These are phyloP conservation scores for Ligustrum vulgare DNA, from an alignment of 257 asterid genomes.

Conservation along the genomic window DNA sequence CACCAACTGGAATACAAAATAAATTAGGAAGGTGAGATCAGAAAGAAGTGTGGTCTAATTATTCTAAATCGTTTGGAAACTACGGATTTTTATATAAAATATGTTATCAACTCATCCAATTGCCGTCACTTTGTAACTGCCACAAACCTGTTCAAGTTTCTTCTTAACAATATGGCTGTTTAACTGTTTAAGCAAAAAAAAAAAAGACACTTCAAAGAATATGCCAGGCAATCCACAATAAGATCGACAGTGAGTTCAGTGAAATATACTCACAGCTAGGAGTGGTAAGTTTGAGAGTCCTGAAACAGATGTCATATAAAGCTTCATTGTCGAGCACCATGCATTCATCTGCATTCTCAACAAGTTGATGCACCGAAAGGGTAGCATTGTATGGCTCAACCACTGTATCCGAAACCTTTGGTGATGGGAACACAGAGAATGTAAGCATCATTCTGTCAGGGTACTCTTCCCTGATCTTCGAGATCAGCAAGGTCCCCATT, in stretches of 20 bases:
- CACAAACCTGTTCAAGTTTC: not conserved
- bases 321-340: slow-evolving; percentile 90
- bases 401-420: slow-evolving; percentile 83
- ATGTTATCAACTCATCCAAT: too few relatives aligned
- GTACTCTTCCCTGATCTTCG: slow-evolving; percentile 81
- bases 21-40: not conserved
- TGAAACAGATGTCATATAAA: slow-evolving; percentile 72
- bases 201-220: not conserved
- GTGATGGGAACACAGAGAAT: slow-evolving; percentile 82
- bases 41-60: not conserved
- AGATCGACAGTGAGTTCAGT: not conserved
- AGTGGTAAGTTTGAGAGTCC: slow-evolving; percentile 81
- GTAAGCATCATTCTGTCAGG: slow-evolving; percentile 90
- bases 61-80: not conserved
- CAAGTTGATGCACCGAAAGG: slow-evolving; percentile 86
- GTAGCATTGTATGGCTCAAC: slow-evolving; percentile 88
- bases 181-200: not conserved
- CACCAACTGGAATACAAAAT: slow-evolving; percentile 59
- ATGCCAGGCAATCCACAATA: not conserved
- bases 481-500: slow-evolving; percentile 77
- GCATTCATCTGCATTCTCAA: slow-evolving; percentile 87
- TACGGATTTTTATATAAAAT: too few relatives aligned
- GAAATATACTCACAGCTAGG: slow-evolving; percentile 73
- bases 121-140: too few relatives aligned
- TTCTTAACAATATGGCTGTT: not conserved